Conservation (phyloP, 1,284 basidiomycete species). For the Trichosporon sp. region DNA sequence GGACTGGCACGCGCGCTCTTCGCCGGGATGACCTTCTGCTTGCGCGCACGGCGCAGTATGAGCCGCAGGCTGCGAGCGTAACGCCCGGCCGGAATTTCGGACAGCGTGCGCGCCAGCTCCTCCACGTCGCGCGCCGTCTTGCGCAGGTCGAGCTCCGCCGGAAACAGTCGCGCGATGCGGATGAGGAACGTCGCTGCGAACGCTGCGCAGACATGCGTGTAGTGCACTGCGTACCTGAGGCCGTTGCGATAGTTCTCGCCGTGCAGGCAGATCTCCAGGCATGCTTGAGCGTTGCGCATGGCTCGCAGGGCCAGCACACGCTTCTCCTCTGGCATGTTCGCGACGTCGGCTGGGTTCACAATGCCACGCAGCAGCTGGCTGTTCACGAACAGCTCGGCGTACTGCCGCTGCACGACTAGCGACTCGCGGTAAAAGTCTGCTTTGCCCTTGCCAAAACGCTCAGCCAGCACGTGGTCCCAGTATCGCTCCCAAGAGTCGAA, state of each 20-base stretch:
- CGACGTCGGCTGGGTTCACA: conserved; percentile 43
- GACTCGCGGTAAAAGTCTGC: conserved; percentile 47
- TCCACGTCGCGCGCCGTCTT: conserved; percentile 73
- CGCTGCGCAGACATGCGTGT: conserved; percentile 66
- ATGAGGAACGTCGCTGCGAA: conserved; percentile 85
- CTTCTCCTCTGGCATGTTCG: conserved; percentile 45
- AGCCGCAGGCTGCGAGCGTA: conserved; percentile 80
- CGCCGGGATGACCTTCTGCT: conserved; percentile 56
- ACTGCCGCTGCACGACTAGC: conserved; percentile 41
- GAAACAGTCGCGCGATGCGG: conserved; percentile 77
- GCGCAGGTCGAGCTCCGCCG: conserved; percentile 70
- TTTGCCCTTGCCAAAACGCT: conserved; percentile 40
- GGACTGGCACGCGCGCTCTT: conserved; percentile 43
- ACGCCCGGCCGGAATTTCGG: conserved; percentile 76
- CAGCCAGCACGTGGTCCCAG: conserved; percentile 46
- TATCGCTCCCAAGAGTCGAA: conserved; percentile 49
- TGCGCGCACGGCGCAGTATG: conserved; percentile 74
- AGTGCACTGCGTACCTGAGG: conserved; percentile 64
- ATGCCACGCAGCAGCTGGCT: conserved; percentile 47
- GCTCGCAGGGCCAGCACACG: conserved; percentile 44
- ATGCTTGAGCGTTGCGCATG: conserved; percentile 47
- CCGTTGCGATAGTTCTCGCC: conserved; percentile 66
- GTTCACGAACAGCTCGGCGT: conserved; percentile 48
- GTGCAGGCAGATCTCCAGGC: conserved; percentile 44
- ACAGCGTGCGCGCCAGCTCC: conserved; percentile 64